Evolutionary conservation across 257 asterid species (phyloP).

Genomic region (Solanum dulcamara): DNA sequence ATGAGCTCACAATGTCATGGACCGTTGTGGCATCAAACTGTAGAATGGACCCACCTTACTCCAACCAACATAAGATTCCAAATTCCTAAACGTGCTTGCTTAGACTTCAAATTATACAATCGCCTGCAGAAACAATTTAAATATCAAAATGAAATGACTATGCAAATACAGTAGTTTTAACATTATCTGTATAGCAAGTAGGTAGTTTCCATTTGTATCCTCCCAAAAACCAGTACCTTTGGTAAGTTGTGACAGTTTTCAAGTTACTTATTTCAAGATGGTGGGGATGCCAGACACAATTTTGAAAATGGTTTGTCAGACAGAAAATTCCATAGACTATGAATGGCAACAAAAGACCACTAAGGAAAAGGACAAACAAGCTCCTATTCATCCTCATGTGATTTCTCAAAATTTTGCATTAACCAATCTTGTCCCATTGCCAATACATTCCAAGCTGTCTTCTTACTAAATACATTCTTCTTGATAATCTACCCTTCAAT

Average conservation of each 20-base stretch:
- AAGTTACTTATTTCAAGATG: not conserved
- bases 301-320: not conserved
- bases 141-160: not conserved
- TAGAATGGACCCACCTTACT: not conserved
- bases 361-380: conserved; percentile 38
- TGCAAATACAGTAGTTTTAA: not conserved
- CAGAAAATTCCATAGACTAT: conserved; percentile 31
- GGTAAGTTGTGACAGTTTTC: too few species aligned
- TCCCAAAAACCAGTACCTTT: too few species aligned
- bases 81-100: not conserved
- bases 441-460: conserved; percentile 32
- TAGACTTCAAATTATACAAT: not conserved
- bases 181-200: not conserved
- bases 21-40: not conserved
- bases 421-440: conserved; percentile 46
- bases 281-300: not conserved
- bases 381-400: conserved; percentile 49
- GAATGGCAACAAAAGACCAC: conserved; percentile 25
- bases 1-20: not conserved
- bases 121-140: not conserved
- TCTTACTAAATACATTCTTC: conserved; percentile 4
- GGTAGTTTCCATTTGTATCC: not conserved
- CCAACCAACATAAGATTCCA: not conserved
- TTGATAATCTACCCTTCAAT: not conserved
- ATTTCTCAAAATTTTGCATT: conserved; percentile 20